Percentiles rank a stretch among this genome's conserved stretches.
Evolutionary conservation across 352 stramenopile species (phyloP).

Genomic region (Phytophthora syringae): DNA sequence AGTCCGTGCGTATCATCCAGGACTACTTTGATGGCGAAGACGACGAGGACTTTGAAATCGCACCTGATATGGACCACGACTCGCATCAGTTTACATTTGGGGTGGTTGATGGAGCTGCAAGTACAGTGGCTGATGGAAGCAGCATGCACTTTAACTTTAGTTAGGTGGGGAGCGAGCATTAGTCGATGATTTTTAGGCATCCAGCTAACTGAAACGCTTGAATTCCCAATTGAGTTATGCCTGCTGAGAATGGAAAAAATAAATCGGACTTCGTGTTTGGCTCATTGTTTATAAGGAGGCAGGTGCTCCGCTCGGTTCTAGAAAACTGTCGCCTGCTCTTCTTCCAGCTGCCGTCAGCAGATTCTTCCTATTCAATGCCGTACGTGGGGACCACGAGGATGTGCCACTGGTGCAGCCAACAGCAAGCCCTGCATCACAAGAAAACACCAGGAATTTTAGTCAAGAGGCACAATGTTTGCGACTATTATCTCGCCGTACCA

Average conservation of each 20-base stretch:
- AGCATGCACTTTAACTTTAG: slow-evolving; percentile 37
- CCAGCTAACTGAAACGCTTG: slow-evolving; percentile 10
- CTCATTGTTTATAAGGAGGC: slow-evolving; percentile 19
- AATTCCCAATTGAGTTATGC: not conserved
- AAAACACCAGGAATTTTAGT: slow-evolving; percentile 32
- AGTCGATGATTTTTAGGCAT: too few species aligned
- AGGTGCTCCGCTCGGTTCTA: slow-evolving; percentile 18
- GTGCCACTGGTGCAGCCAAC: slow-evolving; percentile 92
- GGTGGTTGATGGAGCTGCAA: slow-evolving; percentile 23
- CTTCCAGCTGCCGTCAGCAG: not conserved
- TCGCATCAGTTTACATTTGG: slow-evolving; percentile 77
- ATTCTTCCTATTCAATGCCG: slow-evolving; percentile 58
- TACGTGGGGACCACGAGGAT: slow-evolving; percentile 87
- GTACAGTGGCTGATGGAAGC: slow-evolving; percentile 12
- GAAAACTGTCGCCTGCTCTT: slow-evolving; percentile 15
- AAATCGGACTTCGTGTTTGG: slow-evolving; percentile 34
- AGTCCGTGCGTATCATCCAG: slow-evolving; percentile 95
- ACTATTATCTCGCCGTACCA: slow-evolving; percentile 46
- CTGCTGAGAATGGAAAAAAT: slow-evolving; percentile 21
- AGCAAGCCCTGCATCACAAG: slow-evolving; percentile 69
- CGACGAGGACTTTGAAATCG: slow-evolving; percentile 92
- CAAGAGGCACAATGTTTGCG: not conserved
- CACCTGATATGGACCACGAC: slow-evolving; percentile 56
- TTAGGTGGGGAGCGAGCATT: slow-evolving; percentile 19
- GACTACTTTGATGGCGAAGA: slow-evolving; percentile 98